A percentile compares a stretch with the other conserved stretches of the same genome.
phyloP scores from a whole-genome alignment of 371 early-diverging fungal species.

The Umbelopsis sp. region DNA sequence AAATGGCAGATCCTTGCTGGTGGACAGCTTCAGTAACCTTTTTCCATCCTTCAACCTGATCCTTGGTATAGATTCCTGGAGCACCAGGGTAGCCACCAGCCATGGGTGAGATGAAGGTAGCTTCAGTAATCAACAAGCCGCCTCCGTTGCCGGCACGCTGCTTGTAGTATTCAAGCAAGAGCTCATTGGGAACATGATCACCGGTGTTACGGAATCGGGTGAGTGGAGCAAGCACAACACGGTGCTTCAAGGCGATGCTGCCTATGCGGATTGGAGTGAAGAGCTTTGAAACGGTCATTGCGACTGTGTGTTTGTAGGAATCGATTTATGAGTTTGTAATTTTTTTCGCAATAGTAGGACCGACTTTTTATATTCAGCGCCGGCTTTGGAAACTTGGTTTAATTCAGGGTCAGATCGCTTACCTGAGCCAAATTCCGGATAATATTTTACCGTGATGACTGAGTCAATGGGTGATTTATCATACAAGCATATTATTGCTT shows the following conservation, averaged over 20 bases:
- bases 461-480: no score
- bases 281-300: not conserved
- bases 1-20: conserved; percentile 48
- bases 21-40: conserved; percentile 56
- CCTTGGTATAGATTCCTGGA: conserved; percentile 52
- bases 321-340: no score
- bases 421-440: no score
- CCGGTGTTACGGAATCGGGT: conserved; percentile 30
- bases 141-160: conserved; percentile 50
- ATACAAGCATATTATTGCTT: no score
- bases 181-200: conserved; percentile 38
- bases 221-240: conserved; percentile 46
- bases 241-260: conserved; percentile 27
- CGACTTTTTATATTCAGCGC: no score
- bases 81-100: conserved; percentile 39
- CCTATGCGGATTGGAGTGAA: conserved; percentile 24
- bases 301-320: no score
- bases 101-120: conserved; percentile 43
- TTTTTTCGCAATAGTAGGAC: no score
- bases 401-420: no score
- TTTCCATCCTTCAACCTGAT: conserved; percentile 62
- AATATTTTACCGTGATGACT: no score
- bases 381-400: no score
- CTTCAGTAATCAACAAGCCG: conserved; percentile 62
- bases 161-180: conserved; percentile 48